Conservation (phyloP, 371 early-diverging fungal genomes). For the Syncephalastrum monosporum region DNA sequence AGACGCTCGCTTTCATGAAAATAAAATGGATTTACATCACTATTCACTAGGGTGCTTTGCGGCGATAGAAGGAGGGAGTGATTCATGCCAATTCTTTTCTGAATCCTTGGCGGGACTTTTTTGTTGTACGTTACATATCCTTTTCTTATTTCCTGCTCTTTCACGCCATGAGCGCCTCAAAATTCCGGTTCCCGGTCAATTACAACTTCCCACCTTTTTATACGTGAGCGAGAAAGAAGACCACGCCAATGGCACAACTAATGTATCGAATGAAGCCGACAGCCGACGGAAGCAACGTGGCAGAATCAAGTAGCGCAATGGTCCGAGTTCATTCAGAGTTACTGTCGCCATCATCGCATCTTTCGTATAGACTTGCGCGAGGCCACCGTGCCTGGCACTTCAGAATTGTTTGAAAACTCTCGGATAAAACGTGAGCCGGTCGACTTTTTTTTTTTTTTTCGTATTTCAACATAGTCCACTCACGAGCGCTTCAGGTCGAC, state of each 20-base stretch:
- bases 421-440: constrained; percentile 59
- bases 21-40: no score
- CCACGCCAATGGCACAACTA: not conserved
- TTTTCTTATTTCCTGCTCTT: no score
- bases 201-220: constrained; percentile 88
- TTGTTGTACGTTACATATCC: not conserved
- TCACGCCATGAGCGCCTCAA: no score
- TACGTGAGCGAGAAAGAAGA: constrained; percentile 60
- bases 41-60: no score
- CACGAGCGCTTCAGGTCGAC: constrained; percentile 29
- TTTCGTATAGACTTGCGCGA: constrained; percentile 69
- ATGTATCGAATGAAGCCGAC: constrained; percentile 53
- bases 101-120: constrained; percentile 1
- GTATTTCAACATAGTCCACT: not conserved
- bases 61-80: no score
- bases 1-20: no score
- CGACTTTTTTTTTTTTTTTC: not conserved
- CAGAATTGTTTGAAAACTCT: constrained; percentile 66
- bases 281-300: constrained; percentile 84
- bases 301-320: constrained; percentile 78
- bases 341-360: constrained; percentile 61
- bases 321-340: constrained; percentile 73
- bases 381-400: constrained; percentile 45
- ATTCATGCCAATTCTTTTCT: constrained; percentile 2
- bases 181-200: no score